A percentile compares a stretch with the other conserved stretches of the same genome.
Evolutionary conservation across 305 asterid genomes (phyloP).

Genomic region (Fraxinus xanthoxyloides): DNA sequence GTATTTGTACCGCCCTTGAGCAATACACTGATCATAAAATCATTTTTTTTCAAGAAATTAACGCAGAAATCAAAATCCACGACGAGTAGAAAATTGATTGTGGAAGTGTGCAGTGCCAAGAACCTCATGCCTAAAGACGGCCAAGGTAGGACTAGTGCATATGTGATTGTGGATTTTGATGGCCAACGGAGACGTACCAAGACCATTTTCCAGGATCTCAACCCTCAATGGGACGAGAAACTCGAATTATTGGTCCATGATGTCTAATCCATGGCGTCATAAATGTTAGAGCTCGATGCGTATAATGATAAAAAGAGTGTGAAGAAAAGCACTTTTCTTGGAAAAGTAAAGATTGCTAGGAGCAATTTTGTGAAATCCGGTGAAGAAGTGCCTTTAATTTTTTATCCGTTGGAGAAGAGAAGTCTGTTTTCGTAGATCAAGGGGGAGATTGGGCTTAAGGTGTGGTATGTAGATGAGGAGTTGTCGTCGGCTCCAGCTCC

Average conservation of each 20-base stretch:
- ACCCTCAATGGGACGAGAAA: conserved; percentile 85
- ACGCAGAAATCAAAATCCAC: conserved; percentile 17
- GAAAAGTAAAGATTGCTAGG: too few relatives aligned
- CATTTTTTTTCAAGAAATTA: not conserved
- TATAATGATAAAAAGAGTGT: conserved; percentile 76
- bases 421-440: too few relatives aligned
- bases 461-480: too few relatives aligned
- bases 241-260: conserved; percentile 73
- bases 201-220: conserved; percentile 71
- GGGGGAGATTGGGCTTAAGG: too few relatives aligned
- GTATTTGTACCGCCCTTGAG: not conserved
- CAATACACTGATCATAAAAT: not conserved
- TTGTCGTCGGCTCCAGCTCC: too few relatives aligned
- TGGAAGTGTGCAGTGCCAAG: conserved; percentile 67
- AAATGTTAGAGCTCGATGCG: conserved; percentile 60
- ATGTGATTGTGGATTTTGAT: conserved; percentile 71
- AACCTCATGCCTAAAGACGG: conserved; percentile 95
- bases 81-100: conserved; percentile 53
- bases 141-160: conserved; percentile 90
- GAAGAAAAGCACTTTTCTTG: conserved; percentile 55
- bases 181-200: conserved; percentile 88
- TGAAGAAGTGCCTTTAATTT: too few relatives aligned
- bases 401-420: too few relatives aligned
- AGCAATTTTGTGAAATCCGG: too few relatives aligned
- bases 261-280: conserved; percentile 47